Base-by-base conservation (phyloP, 768 basidiomycete species). In the Pluteus cervinus region DNA sequence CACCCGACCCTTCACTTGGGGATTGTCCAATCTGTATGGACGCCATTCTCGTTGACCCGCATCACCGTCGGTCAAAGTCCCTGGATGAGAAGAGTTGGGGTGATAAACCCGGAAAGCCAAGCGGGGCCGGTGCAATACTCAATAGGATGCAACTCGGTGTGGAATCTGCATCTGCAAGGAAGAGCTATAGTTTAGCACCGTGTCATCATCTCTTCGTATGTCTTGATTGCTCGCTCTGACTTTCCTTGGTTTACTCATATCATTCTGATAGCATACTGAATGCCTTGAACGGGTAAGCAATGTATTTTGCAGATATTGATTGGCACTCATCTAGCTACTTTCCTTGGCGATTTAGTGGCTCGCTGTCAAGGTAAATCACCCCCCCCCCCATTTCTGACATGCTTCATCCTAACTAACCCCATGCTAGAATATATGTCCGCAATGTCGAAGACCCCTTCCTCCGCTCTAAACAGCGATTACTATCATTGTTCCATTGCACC, bases 11-110 rank as follows among this genome's bases (percentile, higher is more conserved):
- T 46, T 73, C 82, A 3, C 62, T 89, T 11, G 89, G 86, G 5
- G 88, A 93, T 53, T 96, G 91, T 49, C 77, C 88, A 5, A 93
- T 96, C 36, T 94, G 91, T 51, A 92, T 94, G 88, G 91, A 94
- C 41, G 72, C 78, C 4, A 92, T 93, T 45, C 51, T 75, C 26
- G 55, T 75, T 17, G 73, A 78, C 29, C 61, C 70, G 29, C 51
- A 60, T 5, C 63, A 57, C 6, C 49, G 60, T 15, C 62, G 48
- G 18, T 52, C 55, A 5, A 60, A 64, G 31, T 63, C 55, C 4
- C 46, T 60, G 18, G 61, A 66, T 49, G 54, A 54, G 40, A 59
- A 62, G 42, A 54, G 53, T 29, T 46, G 47, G 24, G 41, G 46
- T 42, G 46, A 51, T 12, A 55, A 47, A 44, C 17, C 40, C 9